Evolutionary conservation across 306 rosid species (phyloP).

Genomic region (Macrotyloma uniflorum): DNA sequence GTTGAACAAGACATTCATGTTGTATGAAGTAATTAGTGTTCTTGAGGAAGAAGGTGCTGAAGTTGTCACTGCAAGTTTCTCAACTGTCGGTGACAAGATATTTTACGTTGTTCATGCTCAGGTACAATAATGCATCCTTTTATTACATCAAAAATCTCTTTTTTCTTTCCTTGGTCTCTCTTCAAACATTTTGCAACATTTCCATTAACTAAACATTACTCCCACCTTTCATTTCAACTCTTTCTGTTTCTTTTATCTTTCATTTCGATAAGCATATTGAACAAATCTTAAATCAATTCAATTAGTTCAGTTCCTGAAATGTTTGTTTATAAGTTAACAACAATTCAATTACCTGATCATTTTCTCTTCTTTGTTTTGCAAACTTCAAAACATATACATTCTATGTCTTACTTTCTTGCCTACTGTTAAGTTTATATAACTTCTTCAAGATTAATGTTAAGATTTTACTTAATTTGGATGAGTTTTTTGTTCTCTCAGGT

Average conservation of each 20-base stretch:
- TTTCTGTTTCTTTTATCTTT: too few species aligned
- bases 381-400: background rate
- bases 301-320: too few species aligned
- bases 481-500: slow-evolving; percentile 38
- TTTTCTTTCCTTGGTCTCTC: background rate
- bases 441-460: background rate
- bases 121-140: slow-evolving; percentile 37
- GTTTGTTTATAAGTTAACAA: too few species aligned
- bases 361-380: too few species aligned
- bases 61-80: slow-evolving; percentile 59
- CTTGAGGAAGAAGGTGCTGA: slow-evolving; percentile 79
- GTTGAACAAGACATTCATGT: slow-evolving; percentile 54
- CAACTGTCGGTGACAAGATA: slow-evolving; percentile 47
- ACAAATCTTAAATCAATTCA: too few species aligned
- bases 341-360: too few species aligned
- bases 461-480: background rate
- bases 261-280: background rate
- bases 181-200: background rate
- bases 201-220: background rate
- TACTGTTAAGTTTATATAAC: too few species aligned
- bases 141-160: too few species aligned
- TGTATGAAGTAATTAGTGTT: slow-evolving; percentile 54
- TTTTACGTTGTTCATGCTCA: slow-evolving; percentile 65
- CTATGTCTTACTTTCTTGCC: background rate
- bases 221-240: background rate